phyloP scores from a whole-genome alignment of 768 basidiomycete species.

The Xerocomellus chrysenteron region DNA sequence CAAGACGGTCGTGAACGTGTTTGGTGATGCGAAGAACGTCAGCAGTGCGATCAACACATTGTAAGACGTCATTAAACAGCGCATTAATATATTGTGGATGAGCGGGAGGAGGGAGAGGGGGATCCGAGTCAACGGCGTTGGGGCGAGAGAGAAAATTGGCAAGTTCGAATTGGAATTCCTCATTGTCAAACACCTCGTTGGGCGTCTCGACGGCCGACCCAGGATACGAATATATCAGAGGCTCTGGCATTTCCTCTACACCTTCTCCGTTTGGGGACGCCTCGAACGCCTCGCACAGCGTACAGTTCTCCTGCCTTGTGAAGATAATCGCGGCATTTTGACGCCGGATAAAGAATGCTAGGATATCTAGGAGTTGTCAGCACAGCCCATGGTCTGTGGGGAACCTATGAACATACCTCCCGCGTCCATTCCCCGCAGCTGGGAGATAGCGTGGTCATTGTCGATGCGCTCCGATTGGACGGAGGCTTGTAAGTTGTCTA shows the following conservation, averaged over 20 bases:
- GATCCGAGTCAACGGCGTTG: too few species aligned
- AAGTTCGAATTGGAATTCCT: not conserved
- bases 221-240: constrained; percentile 33
- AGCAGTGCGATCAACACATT: not conserved
- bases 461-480: not conserved
- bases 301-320: constrained; percentile 19
- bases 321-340: constrained; percentile 27
- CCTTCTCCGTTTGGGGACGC: constrained; percentile 30
- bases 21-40: constrained; percentile 25
- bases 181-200: constrained; percentile 3
- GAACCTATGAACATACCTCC: not conserved
- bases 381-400: too few species aligned
- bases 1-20: constrained; percentile 23
- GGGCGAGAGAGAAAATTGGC: too few species aligned
- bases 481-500: not conserved
- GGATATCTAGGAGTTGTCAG: constrained; percentile 27
- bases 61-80: too few species aligned
- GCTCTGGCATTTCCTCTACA: too few species aligned
- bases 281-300: constrained; percentile 43
- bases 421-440: not conserved
- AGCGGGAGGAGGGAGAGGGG: too few species aligned
- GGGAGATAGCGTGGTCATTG: not conserved
- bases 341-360: constrained; percentile 35
- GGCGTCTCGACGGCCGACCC: constrained; percentile 38
- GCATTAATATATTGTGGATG: too few species aligned